Conservation (phyloP, 2,329 filamentous ascomycete species). For the Ophiostoma ips region DNA sequence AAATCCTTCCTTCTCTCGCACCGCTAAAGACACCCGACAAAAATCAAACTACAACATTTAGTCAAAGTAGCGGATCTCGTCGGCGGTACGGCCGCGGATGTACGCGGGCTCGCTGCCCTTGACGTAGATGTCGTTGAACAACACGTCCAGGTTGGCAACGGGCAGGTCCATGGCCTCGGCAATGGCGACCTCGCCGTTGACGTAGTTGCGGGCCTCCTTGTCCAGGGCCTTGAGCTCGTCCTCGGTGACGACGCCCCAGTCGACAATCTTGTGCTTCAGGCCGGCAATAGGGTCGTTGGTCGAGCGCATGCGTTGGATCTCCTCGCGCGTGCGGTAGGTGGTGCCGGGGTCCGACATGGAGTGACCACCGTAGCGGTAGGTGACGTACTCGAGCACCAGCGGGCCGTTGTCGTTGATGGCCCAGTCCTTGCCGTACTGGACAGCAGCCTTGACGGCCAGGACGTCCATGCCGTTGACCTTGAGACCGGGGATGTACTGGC, state of each 20-base stretch:
- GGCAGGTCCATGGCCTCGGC: slow-evolving; percentile 81
- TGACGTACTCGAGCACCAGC: slow-evolving; percentile 95
- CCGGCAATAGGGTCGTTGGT: slow-evolving; percentile 98
- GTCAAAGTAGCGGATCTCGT: slow-evolving; percentile 90
- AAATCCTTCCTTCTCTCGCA: background rate
- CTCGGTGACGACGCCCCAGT: slow-evolving; percentile 84
- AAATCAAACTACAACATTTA: no score
- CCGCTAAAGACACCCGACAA: background rate
- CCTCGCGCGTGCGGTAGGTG: slow-evolving; percentile 97
- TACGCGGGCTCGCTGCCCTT: slow-evolving; percentile 74
- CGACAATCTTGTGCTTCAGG: slow-evolving; percentile 93
- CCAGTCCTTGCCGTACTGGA: slow-evolving; percentile 86
- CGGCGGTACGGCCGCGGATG: slow-evolving; percentile 72
- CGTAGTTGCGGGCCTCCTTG: slow-evolving; percentile 75
- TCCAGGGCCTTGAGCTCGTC: slow-evolving; percentile 94
- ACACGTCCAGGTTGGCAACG: slow-evolving; percentile 63
- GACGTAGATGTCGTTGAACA: slow-evolving; percentile 96
- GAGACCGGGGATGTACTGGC: slow-evolving; percentile 97
- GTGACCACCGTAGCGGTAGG: slow-evolving; percentile 98
- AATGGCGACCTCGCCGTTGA: slow-evolving; percentile 79
- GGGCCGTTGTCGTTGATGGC: slow-evolving; percentile 73
- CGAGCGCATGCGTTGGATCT: slow-evolving; percentile 98
- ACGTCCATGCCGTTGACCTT: slow-evolving; percentile 99
- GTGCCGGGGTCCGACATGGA: slow-evolving; percentile 99
- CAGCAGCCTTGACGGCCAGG: slow-evolving; percentile 91